Evolutionary conservation across 371 early-diverging fungal genomes (phyloP), one percentile per base, ranked within the genome.

Genomic region (Saksenaea oblongispora): DNA sequence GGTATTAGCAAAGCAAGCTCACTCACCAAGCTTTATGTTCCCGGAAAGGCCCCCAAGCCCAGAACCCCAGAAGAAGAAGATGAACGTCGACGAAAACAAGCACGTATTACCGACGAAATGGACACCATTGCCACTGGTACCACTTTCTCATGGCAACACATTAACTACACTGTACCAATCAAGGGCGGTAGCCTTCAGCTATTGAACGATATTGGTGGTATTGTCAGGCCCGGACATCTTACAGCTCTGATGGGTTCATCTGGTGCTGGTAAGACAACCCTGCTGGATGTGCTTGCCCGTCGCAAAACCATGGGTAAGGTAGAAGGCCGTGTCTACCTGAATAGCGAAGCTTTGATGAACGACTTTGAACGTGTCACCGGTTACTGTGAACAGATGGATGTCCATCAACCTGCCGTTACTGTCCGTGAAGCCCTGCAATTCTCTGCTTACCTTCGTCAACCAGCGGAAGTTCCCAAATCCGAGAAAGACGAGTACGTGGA

Each of bases 241-340:
- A 85, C 87, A 3, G 96, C 95, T 1, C 67, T 95, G 15, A 89
- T 95, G 90, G 95, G 95, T 17, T 84, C 90, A 2, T 89, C 90
- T 34, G 94, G 94, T 59, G 90, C 92, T 39, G 97, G 97, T 55
- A 96, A 96, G 75, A 91, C 95, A 0, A 92, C 95, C 1, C 80
- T 95, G 0, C 64, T 94, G 63, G 95, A 97, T 75, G 83, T 93
- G 0, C 74, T 92, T 26, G 89, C 93, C 31, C 82, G 84, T 66
- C 87, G 93, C 64, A 91, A 91, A 78, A 92, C 89, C 18, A 83
- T 85, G 51, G 93, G 93, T 34, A 87, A 77, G 9, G 78, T 91
- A 2, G 80, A 87, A 5, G 95, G 95, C 22, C 73, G 78, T 31
- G 76, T 91, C 36, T 81, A 79, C 64, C 60, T 93, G 82, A 79